These are phyloP conservation scores for Kazachstania sp. DNA, from an alignment of 1,139 yeast species.

Conservation along the genomic window DNA sequence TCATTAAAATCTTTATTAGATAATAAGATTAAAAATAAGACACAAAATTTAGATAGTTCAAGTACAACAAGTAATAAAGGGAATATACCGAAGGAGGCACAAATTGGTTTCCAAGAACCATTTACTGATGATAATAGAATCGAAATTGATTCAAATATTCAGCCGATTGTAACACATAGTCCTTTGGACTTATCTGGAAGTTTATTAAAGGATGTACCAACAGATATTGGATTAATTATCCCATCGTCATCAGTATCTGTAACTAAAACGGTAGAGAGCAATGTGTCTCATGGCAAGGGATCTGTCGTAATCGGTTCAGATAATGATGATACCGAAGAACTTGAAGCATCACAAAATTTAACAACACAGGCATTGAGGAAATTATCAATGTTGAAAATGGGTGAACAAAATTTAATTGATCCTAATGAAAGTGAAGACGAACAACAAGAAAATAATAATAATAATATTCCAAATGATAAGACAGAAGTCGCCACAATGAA, in stretches of 20 bases:
- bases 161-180: background rate
- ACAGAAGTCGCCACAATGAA: background rate
- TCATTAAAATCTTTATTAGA: conserved; percentile 39
- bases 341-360: conserved; percentile 32
- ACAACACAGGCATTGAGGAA: conserved; percentile 35
- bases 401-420: conserved; percentile 1
- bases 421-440: background rate
- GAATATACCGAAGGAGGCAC: background rate
- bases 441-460: background rate
- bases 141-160: conserved; percentile 1
- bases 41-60: conserved; percentile 5
- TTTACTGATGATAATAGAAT: conserved; percentile 17
- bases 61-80: background rate
- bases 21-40: background rate
- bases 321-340: conserved; percentile 26
- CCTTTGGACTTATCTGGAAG: background rate
- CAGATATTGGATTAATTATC: background rate
- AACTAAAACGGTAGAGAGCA: background rate
- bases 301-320: conserved; percentile 6
- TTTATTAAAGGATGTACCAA: background rate
- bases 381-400: conserved; percentile 26
- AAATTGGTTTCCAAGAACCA: conserved; percentile 13
- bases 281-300: background rate
- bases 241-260: background rate
- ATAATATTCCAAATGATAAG: background rate